Evolutionary conservation across 768 basidiomycete genomes (phyloP).

Genomic region (Xerocomus brunneocitrinus): DNA sequence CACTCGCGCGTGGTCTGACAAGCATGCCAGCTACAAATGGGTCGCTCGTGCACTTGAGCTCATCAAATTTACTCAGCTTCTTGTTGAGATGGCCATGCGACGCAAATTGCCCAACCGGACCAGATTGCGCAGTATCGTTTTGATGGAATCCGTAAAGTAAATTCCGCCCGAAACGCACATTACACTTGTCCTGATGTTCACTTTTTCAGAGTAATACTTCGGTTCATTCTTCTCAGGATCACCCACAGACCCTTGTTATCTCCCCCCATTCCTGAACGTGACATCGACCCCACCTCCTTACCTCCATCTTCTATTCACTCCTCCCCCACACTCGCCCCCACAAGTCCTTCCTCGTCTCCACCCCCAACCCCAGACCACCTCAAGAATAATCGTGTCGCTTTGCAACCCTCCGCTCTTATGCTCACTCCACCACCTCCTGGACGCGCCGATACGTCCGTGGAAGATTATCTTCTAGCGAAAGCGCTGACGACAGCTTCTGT

Average conservation of each 20-base stretch:
- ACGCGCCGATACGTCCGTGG: slow-evolving; percentile 54
- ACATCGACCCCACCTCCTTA: slow-evolving; percentile 72
- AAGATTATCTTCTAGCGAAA: slow-evolving; percentile 81
- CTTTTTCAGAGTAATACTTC: slow-evolving; percentile 60
- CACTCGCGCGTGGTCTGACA: slow-evolving; percentile 82
- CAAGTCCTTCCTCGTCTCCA: slow-evolving; percentile 52
- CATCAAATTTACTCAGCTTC: slow-evolving; percentile 74
- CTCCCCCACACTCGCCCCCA: slow-evolving; percentile 58
- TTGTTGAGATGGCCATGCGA: slow-evolving; percentile 84
- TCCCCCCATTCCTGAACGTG: slow-evolving; percentile 82
- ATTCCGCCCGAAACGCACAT: slow-evolving; percentile 18
- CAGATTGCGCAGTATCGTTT: slow-evolving; percentile 72
- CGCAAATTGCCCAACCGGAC: slow-evolving; percentile 60
- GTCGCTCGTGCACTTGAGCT: slow-evolving; percentile 70
- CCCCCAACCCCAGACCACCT: slow-evolving; percentile 74
- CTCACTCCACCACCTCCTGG: slow-evolving; percentile 44
- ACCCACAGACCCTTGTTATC: slow-evolving; percentile 74
- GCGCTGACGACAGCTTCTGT: slow-evolving; percentile 71
- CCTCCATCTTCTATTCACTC: slow-evolving; percentile 49
- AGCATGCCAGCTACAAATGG: slow-evolving; percentile 69
- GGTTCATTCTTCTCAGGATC: slow-evolving; percentile 65
- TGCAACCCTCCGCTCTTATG: slow-evolving; percentile 63
- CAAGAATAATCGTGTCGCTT: slow-evolving; percentile 66
- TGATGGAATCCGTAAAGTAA: slow-evolving; percentile 84
- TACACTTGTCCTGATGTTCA: slow-evolving; percentile 4